Base-by-base conservation (phyloP, 1,284 basidiomycete species). In the Ceratobasidium papillatum region DNA sequence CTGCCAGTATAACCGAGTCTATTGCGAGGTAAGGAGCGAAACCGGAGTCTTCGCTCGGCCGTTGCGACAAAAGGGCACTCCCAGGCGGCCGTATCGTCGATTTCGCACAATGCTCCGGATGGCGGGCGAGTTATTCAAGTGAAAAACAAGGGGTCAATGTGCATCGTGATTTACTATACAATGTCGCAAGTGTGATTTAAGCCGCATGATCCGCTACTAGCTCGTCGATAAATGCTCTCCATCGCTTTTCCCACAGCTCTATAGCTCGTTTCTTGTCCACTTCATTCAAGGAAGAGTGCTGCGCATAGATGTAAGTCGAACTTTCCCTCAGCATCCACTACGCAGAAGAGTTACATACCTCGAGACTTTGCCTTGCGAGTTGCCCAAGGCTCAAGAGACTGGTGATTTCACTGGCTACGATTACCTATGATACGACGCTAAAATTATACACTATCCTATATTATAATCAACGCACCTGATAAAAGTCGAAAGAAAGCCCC, bases 341-440 rank as follows among this genome's bases (percentile, higher is more conserved):
- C 14, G 38, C 38, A 47, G 8, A 47, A n/a, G 19, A 9, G 45
- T 4, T 4, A 17, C 84, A 78, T 66, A 89, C 91, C 83, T 86
- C 82, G 74, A 92, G 84, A 79, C 90, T 91, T 77, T 91, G 89
- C 64, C 87, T 84, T 2, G 90, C 90, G 25, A 91, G 81, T 74
- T 86, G 84, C 0, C 86, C 86, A 9, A 91, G 82, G 11, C 89
- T 90, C 54, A 85, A 82, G 17, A 92, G 89, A 25, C 51, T 73
- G 11, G 77, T 75, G 36, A 76, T 69, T 36, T 77, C 74, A 43
- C 77, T 77, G n/a, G 77, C 74, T 11, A 77, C 74, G 4, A 77
- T 58, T 9, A 75, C 74, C 77, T 77, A n/a, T 3, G 4, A n/a
- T 12, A 47, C 9, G 19, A n/a, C 45, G 8, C n/a, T 47, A n/a